Percentiles rank a stretch among this genome's conserved stretches.
These are phyloP conservation scores for Psidium friedrichsthalianum DNA, from an alignment of 345 rosid genomes.

Conservation along the genomic window DNA sequence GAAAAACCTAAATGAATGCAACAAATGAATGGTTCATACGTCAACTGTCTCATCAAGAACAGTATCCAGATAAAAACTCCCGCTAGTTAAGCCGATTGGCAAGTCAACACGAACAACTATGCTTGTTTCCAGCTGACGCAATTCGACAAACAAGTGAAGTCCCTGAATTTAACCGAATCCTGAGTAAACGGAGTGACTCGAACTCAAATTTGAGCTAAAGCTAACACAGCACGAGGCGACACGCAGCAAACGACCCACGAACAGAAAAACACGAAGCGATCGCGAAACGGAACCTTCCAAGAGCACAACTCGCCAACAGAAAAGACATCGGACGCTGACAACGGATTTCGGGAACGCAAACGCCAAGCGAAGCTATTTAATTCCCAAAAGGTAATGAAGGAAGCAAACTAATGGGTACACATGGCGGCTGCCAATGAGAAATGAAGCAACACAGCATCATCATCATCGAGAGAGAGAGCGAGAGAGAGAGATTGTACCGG, in stretches of 20 bases:
- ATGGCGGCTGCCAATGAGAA: neutral
- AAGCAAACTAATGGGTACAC: neutral
- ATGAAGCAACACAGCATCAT: neutral
- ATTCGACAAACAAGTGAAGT: neutral
- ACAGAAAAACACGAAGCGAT: neutral
- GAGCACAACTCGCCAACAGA: neutral
- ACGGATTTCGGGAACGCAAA: neutral
- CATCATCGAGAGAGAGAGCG: neutral
- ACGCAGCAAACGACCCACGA: neutral
- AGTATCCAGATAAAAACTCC: neutral
- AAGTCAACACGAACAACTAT: neutral
- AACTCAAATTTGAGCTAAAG: neutral
- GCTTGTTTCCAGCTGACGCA: neutral
- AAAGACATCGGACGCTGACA: neutral
- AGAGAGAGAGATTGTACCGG: conserved; percentile 35
- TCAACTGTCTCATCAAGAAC: neutral
- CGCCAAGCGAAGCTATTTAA: neutral
- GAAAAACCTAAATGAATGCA: neutral
- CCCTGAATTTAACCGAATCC: neutral
- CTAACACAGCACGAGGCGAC: neutral
- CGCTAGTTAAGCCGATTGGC: neutral
- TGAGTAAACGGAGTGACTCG: neutral
- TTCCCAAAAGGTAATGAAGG: neutral
- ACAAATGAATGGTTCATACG: neutral
- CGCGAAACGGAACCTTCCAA: neutral